Percentiles rank a stretch among this genome's conserved stretches.
Evolutionary conservation across 352 stramenopile species (phyloP).

Genomic region (Globisporangium spiculum): DNA sequence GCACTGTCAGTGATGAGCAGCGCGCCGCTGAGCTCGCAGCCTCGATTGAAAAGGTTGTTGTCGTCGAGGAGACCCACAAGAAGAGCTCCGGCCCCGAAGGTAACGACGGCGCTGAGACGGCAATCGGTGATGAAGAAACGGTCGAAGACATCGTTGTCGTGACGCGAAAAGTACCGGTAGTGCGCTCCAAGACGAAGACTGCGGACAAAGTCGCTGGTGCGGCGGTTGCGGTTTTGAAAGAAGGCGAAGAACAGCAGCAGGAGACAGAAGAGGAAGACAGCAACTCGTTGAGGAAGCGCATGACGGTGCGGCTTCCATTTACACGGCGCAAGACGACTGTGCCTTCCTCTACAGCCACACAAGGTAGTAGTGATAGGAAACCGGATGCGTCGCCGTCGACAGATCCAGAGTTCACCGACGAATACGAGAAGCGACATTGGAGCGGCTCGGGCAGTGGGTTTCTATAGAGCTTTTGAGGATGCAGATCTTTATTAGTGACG

Average conservation of each 20-base stretch:
- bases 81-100: slow-evolving; percentile 3
- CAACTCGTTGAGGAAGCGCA: slow-evolving; percentile 3
- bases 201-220: neutral
- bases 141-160: slow-evolving; percentile 12
- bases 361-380: neutral
- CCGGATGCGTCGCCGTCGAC: neutral
- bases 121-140: neutral
- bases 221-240: neutral
- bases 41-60: slow-evolving; percentile 25
- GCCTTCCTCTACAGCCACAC: neutral
- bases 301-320: slow-evolving; percentile 9
- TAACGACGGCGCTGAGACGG: neutral
- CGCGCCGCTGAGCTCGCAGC: slow-evolving; percentile 26
- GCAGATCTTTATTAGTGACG: neutral
- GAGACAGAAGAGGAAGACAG: neutral
- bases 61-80: slow-evolving; percentile 20
- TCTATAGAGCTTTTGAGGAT: slow-evolving; percentile 10
- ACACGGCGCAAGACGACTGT: slow-evolving; percentile 1
- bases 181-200: neutral
- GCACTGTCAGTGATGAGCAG: slow-evolving; percentile 4
- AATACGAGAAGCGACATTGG: slow-evolving; percentile 39
- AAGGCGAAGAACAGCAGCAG: neutral
- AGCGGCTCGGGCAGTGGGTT: slow-evolving; percentile 44
- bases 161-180: neutral
- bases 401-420: slow-evolving; percentile 26